phyloP scores from a whole-genome alignment of 306 rosid genomes.

The Begonia peltatifolia region DNA sequence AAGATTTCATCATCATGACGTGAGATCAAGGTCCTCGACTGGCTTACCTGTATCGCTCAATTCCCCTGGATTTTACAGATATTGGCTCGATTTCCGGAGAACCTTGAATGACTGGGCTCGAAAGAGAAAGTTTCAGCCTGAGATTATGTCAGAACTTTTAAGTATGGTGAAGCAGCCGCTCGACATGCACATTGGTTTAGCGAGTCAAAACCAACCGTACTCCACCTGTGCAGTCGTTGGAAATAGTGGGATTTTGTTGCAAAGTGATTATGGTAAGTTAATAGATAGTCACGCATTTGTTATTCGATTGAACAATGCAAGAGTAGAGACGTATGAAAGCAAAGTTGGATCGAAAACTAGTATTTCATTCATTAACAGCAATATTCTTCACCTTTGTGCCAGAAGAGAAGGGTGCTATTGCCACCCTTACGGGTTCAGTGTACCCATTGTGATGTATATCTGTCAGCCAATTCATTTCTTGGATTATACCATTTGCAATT shows the following conservation, averaged over 20 bases:
- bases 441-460: constrained; percentile 74
- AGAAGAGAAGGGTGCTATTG: constrained; percentile 74
- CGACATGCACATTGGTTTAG: constrained; percentile 23
- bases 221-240: constrained; percentile 84
- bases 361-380: constrained; percentile 79
- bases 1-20: constrained; percentile 41
- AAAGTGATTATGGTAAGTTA: constrained; percentile 34
- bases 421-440: constrained; percentile 66
- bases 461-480: constrained; percentile 87
- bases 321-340: constrained; percentile 26
- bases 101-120: constrained; percentile 49
- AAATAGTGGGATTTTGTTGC: constrained; percentile 82
- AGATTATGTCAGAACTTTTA: constrained; percentile 47
- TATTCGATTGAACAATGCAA: constrained; percentile 79
- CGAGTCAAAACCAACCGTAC: constrained; percentile 20
- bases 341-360: constrained; percentile 80
- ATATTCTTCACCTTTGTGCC: constrained; percentile 78
- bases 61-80: constrained; percentile 66
- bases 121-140: constrained; percentile 42
- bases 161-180: constrained; percentile 37
- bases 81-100: constrained; percentile 71
- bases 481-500: constrained; percentile 66
- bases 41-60: constrained; percentile 32
- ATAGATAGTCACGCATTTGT: constrained; percentile 75
- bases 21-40: constrained; percentile 17